These are phyloP conservation scores for Starmerella bombicola DNA, from an alignment of 805 yeast species.

Conservation along the genomic window DNA sequence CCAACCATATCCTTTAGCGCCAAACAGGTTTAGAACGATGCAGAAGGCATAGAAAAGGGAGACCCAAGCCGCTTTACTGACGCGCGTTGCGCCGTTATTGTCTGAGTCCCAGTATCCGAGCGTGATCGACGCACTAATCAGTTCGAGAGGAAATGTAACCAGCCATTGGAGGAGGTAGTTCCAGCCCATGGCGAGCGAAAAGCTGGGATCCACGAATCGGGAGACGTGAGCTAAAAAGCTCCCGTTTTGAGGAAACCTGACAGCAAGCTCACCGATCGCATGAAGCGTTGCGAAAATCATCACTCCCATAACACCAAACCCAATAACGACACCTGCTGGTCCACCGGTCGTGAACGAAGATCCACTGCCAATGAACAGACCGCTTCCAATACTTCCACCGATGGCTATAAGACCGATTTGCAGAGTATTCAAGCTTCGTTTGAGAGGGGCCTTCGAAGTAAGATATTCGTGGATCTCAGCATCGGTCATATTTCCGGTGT, in stretches of 20 bases:
- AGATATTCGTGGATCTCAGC: slow-evolving; percentile 20
- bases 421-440: slow-evolving; percentile 30
- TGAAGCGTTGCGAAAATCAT: slow-evolving; percentile 54
- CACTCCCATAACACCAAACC: slow-evolving; percentile 47
- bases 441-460: slow-evolving; percentile 21
- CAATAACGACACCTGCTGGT: slow-evolving; percentile 47
- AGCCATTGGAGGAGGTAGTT: slow-evolving; percentile 52
- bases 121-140: slow-evolving; percentile 46
- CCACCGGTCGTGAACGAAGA: slow-evolving; percentile 38
- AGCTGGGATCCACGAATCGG: slow-evolving; percentile 47
- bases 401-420: slow-evolving; percentile 52
- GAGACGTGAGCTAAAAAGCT: slow-evolving; percentile 46
- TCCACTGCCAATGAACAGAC: slow-evolving; percentile 46
- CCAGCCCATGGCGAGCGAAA: slow-evolving; percentile 61
- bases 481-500: slow-evolving; percentile 27
- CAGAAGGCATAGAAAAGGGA: slow-evolving; percentile 43
- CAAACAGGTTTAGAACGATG: slow-evolving; percentile 41
- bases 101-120: slow-evolving; percentile 41
- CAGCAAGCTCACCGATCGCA: slow-evolving; percentile 60
- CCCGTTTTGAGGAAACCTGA: slow-evolving; percentile 46
- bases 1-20: slow-evolving; percentile 54
- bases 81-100: slow-evolving; percentile 24
- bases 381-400: slow-evolving; percentile 79
- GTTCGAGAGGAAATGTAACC: slow-evolving; percentile 49
- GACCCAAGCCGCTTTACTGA: slow-evolving; percentile 47